phyloP scores from a whole-genome alignment of 1,139 yeast species.

The Taphrina flavorubra region DNA sequence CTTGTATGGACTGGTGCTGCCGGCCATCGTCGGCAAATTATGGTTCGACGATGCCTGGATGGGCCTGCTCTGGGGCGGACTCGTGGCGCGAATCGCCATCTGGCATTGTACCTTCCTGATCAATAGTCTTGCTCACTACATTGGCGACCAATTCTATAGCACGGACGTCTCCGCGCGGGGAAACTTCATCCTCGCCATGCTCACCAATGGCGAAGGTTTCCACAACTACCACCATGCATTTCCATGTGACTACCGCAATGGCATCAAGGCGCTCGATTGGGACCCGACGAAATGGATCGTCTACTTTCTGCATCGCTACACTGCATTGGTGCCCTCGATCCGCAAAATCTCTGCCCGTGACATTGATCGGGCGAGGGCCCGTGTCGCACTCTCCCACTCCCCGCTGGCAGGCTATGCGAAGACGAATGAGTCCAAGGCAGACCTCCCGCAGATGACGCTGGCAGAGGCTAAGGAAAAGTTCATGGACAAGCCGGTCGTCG shows the following conservation, averaged over 20 bases:
- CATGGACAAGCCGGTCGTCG: slow-evolving; percentile 66
- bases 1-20: slow-evolving; percentile 71
- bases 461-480: slow-evolving; percentile 76
- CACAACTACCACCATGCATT: slow-evolving; percentile 99
- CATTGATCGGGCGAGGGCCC: slow-evolving; percentile 75
- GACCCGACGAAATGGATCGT: slow-evolving; percentile 86
- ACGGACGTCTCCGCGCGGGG: slow-evolving; percentile 99
- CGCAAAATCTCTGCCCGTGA: slow-evolving; percentile 97
- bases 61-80: slow-evolving; percentile 89
- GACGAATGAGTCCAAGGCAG: slow-evolving; percentile 60
- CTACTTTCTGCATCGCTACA: slow-evolving; percentile 82
- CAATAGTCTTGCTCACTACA: slow-evolving; percentile 97
- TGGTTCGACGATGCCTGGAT: slow-evolving; percentile 91
- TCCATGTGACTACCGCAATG: slow-evolving; percentile 98
- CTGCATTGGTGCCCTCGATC: slow-evolving; percentile 90
- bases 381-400: slow-evolving; percentile 69
- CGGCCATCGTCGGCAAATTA: slow-evolving; percentile 75
- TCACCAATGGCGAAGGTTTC: slow-evolving; percentile 99
- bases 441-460: slow-evolving; percentile 90
- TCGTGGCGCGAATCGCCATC: slow-evolving; percentile 77
- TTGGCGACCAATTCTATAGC: slow-evolving; percentile 93
- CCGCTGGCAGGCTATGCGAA: not conserved
- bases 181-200: slow-evolving; percentile 89
- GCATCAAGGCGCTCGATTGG: slow-evolving; percentile 96
- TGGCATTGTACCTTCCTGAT: slow-evolving; percentile 99